Evolutionary conservation across 176 grass and related monocot genomes (phyloP).

Genomic region (Aechmea fasciata): DNA sequence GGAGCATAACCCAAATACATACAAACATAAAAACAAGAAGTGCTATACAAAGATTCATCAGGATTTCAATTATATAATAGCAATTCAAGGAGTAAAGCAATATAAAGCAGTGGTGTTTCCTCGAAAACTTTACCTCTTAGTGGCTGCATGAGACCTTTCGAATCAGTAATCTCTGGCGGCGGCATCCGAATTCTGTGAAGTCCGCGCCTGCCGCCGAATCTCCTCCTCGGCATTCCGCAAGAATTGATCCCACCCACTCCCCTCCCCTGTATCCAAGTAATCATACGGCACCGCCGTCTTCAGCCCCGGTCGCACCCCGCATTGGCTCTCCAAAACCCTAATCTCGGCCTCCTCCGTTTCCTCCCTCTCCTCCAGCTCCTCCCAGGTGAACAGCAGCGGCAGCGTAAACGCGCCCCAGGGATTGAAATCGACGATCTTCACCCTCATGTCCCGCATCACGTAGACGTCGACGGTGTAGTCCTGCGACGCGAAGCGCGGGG

Average conservation of each 20-base stretch:
- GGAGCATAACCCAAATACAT: no score
- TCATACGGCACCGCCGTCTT: conserved; percentile 88
- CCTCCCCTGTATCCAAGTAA: conserved; percentile 79
- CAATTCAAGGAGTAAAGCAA: no score
- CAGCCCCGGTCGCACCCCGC: conserved; percentile 72
- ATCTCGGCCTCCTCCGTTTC: conserved; percentile 27
- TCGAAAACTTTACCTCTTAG: no score
- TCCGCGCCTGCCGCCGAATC: conserved; percentile 36
- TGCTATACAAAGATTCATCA: no score
- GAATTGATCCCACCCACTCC: conserved; percentile 90
- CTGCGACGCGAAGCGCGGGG: conserved; percentile 38
- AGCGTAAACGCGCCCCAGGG: conserved; percentile 75
- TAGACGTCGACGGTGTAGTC: conserved; percentile 76
- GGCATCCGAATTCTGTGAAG: not conserved
- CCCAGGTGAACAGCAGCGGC: conserved; percentile 65
- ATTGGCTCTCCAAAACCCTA: conserved; percentile 58
- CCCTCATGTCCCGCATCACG: conserved; percentile 20
- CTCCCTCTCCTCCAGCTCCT: conserved; percentile 43
- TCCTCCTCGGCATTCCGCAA: conserved; percentile 76
- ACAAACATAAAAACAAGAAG: no score
- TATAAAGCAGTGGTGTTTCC: no score
- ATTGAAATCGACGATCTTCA: conserved; percentile 87
- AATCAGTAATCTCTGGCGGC: no score
- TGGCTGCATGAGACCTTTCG: no score
- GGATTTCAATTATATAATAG: no score